These are phyloP conservation scores for Rhizophora apiculata DNA, from an alignment of 345 rosid species.

Conservation along the genomic window DNA sequence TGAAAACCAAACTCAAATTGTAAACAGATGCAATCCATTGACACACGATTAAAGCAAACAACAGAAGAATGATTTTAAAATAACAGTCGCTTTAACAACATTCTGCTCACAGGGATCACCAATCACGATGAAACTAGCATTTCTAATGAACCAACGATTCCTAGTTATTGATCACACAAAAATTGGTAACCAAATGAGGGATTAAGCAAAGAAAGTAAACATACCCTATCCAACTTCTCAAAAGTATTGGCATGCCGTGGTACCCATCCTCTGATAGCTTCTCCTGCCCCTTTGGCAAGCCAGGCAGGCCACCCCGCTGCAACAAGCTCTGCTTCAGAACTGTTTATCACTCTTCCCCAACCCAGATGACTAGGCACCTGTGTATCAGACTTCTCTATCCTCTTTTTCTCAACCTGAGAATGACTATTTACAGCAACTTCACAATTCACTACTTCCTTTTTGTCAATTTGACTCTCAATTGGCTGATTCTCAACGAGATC, in stretches of 20 bases:
- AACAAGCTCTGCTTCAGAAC: conserved; percentile 52
- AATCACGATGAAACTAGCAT: no score
- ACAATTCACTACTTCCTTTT: conserved; percentile 15
- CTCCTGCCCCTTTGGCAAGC: conserved; percentile 78
- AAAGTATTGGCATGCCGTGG: conserved; percentile 66
- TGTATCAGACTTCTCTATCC: conserved; percentile 32
- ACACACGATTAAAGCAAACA: no score
- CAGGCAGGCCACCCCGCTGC: conserved; percentile 94
- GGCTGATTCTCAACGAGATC: conserved; percentile 45
- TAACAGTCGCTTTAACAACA: no score
- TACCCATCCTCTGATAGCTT: conserved; percentile 80
- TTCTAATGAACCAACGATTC: no score
- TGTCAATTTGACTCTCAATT: conserved; percentile 25
- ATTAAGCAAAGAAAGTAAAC: conserved; percentile 24
- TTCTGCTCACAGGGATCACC: no score
- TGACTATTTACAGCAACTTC: conserved; percentile 11
- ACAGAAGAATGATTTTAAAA: no score
- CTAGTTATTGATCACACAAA: background rate
- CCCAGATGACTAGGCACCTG: conserved; percentile 29
- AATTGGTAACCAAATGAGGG: background rate
- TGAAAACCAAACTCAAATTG: background rate
- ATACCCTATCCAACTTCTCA: conserved; percentile 78
- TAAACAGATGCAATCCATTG: background rate
- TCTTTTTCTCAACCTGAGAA: conserved; percentile 12
- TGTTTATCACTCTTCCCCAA: conserved; percentile 38